Conservation (phyloP, 495 filamentous ascomycete genomes). For the Thozetella sp. region DNA sequence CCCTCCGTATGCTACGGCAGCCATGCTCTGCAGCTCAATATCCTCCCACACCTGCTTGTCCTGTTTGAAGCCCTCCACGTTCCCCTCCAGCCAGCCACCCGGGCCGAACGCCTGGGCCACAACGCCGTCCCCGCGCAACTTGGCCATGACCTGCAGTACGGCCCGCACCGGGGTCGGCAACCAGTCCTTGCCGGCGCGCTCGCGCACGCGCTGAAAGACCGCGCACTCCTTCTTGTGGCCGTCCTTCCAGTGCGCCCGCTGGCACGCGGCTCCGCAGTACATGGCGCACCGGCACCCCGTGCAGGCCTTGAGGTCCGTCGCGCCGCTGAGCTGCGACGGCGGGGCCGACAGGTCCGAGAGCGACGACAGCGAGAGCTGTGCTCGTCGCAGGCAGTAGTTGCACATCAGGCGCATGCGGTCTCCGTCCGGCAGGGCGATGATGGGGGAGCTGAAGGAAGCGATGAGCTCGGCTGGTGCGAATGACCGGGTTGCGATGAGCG, state of each 20-base stretch:
- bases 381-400: conserved; percentile 37
- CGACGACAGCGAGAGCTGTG: background rate
- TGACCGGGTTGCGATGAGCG: conserved; percentile 28
- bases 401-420: conserved; percentile 33
- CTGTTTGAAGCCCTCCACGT: conserved; percentile 27
- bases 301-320: conserved; percentile 41
- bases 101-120: conserved; percentile 22
- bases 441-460: conserved; percentile 35
- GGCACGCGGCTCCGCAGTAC: conserved; percentile 58
- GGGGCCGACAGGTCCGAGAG: conserved; percentile 4
- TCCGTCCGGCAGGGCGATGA: conserved; percentile 43
- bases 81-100: conserved; percentile 30
- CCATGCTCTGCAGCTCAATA: conserved; percentile 46
- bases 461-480: conserved; percentile 41
- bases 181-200: conserved; percentile 18
- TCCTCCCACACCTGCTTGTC: conserved; percentile 29
- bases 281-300: conserved; percentile 44
- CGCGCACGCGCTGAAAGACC: conserved; percentile 31
- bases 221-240: conserved; percentile 55
- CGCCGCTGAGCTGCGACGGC: conserved; percentile 9
- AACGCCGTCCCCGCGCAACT: conserved; percentile 11
- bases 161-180: conserved; percentile 50
- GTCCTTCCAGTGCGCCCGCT: conserved; percentile 55
- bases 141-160: conserved; percentile 42
- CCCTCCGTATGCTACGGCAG: conserved; percentile 37